Conservation (phyloP, 192 early-diverging fungal species). For the Kickxella alabastrina region DNA sequence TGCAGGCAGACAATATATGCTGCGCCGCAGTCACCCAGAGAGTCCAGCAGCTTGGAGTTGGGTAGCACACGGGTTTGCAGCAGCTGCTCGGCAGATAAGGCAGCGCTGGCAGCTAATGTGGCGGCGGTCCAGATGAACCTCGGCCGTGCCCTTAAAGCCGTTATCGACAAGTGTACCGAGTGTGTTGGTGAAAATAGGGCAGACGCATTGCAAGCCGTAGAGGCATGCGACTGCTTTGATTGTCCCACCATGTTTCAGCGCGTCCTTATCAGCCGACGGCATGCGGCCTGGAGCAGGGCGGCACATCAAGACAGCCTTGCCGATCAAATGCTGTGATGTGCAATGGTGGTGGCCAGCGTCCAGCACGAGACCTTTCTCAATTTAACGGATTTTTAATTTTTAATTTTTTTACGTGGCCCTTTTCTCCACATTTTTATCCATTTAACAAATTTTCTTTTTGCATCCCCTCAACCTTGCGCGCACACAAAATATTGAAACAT, state of each 20-base stretch:
- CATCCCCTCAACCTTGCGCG: too few relatives aligned
- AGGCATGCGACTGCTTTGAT: slow-evolving; percentile 30
- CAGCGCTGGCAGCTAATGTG: slow-evolving; percentile 7
- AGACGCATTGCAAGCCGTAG: slow-evolving; percentile 24
- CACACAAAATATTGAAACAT: too few relatives aligned
- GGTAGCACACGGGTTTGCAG: slow-evolving; percentile 7
- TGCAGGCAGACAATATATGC: slow-evolving; percentile 17
- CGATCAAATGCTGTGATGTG: too few relatives aligned
- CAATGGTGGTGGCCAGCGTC: too few relatives aligned
- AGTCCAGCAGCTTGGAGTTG: not conserved
- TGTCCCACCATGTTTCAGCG: slow-evolving; percentile 35
- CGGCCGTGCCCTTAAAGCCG: slow-evolving; percentile 3
- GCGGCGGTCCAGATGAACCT: slow-evolving; percentile 6
- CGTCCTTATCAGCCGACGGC: slow-evolving; percentile 8
- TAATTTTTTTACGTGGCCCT: too few relatives aligned
- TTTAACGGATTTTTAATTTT: too few relatives aligned
- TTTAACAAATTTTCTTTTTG: too few relatives aligned
- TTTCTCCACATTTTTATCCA: too few relatives aligned
- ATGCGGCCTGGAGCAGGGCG: slow-evolving; percentile 14
- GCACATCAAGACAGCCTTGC: too few relatives aligned
- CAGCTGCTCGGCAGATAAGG: slow-evolving; percentile 12
- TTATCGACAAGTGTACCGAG: slow-evolving; percentile 13
- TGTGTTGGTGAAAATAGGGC: slow-evolving; percentile 33
- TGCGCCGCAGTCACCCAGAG: not conserved
- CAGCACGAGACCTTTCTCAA: too few relatives aligned